phyloP scores from a whole-genome alignment of 2,329 filamentous ascomycete species.

The Sordariomycetes sp. region DNA sequence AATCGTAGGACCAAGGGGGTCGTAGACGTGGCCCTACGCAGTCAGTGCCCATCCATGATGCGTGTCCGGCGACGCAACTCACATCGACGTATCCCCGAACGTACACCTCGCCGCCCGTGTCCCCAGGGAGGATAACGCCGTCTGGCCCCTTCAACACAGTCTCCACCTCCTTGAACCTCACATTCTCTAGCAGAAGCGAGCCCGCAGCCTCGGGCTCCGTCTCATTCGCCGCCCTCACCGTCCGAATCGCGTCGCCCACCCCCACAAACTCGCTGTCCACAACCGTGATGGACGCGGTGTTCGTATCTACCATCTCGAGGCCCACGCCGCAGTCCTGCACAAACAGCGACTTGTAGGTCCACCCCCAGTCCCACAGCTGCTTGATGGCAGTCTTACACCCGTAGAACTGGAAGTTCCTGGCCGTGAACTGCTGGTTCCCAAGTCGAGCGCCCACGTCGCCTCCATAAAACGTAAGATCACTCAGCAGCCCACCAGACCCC shows the following conservation, averaged over 20 bases:
- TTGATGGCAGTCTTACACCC: conserved; percentile 52
- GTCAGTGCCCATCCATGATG: not conserved
- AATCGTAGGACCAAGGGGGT: conserved; percentile 23
- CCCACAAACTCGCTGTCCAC: conserved; percentile 56
- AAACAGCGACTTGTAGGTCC: conserved; percentile 54
- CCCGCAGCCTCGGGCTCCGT: conserved; percentile 22
- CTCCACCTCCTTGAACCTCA: conserved; percentile 19
- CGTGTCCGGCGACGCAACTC: not conserved
- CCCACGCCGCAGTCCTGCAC: conserved; percentile 53
- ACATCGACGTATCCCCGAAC: conserved; percentile 18
- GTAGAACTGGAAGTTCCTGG: conserved; percentile 54
- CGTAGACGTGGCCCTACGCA: conserved; percentile 51
- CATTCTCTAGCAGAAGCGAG: conserved; percentile 33
- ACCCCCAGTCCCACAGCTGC: conserved; percentile 67
- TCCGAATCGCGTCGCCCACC: conserved; percentile 51
- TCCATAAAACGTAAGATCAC: conserved; percentile 58
- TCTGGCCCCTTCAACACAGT: conserved; percentile 23
- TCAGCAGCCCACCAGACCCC: conserved; percentile 52
- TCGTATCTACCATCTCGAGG: conserved; percentile 49
- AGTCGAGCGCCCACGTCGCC: conserved; percentile 44
- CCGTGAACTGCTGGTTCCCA: conserved; percentile 62
- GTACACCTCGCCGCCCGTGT: conserved; percentile 29
- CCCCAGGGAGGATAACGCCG: conserved; percentile 40
- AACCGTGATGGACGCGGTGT: conserved; percentile 62
- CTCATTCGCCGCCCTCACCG: conserved; percentile 29